phyloP scores from a whole-genome alignment of 352 stramenopile genomes.

The Phytophthora syringae region DNA sequence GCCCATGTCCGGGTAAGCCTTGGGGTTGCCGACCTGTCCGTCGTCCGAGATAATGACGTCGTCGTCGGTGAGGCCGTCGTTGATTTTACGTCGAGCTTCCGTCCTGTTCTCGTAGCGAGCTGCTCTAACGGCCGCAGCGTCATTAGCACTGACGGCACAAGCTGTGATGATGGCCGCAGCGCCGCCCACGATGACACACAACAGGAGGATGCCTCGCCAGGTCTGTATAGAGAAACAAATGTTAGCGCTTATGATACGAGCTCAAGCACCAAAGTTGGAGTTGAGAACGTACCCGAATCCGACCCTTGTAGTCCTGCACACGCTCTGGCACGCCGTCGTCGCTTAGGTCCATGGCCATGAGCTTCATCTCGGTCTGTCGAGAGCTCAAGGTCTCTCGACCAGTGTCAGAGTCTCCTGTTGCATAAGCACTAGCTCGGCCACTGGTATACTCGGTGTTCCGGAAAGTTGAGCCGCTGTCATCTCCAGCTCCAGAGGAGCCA shows the following conservation, averaged over 20 bases:
- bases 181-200: constrained; percentile 47
- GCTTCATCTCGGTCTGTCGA: constrained; percentile 64
- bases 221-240: constrained; percentile 29
- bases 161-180: constrained; percentile 55
- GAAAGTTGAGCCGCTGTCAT: constrained; percentile 9
- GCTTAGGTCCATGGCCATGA: constrained; percentile 55
- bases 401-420: constrained; percentile 23
- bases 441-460: constrained; percentile 35
- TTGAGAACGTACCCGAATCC: constrained; percentile 44
- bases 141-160: constrained; percentile 33
- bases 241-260: background rate
- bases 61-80: constrained; percentile 41
- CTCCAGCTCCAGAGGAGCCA: background rate
- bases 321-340: constrained; percentile 36
- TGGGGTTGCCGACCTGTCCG: constrained; percentile 55
- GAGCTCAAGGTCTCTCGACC: constrained; percentile 16
- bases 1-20: constrained; percentile 50
- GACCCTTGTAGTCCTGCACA: constrained; percentile 72
- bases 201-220: constrained; percentile 60
- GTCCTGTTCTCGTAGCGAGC: constrained; percentile 37
- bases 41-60: constrained; percentile 50
- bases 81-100: constrained; percentile 40
- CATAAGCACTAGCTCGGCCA: constrained; percentile 24
- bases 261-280: background rate
- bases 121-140: constrained; percentile 23